A percentile compares a stretch with the other conserved stretches of the same genome.
These are phyloP conservation scores for Crinitomyces ghanaensis DNA, from an alignment of 805 yeast genomes.

Conservation along the genomic window DNA sequence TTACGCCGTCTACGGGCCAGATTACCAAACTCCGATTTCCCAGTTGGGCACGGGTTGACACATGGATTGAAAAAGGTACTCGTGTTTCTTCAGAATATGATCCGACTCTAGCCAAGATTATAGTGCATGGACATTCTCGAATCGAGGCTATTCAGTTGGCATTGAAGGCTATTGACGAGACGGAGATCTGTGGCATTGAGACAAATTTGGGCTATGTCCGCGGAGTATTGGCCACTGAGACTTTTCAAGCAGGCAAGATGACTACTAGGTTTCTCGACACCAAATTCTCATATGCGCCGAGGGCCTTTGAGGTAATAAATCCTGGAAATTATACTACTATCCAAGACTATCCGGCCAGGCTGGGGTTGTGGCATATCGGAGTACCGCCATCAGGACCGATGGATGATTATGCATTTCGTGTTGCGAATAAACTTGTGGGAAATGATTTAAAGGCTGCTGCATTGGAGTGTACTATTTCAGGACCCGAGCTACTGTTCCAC, in stretches of 20 bases:
- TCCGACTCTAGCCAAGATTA: conserved; percentile 92
- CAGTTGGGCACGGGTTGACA: conserved; percentile 82
- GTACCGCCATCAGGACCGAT: conserved; percentile 99
- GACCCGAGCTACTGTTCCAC: conserved; percentile 82
- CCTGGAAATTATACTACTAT: conserved; percentile 97
- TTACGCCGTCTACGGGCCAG: conserved; percentile 94
- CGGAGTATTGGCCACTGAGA: conserved; percentile 67
- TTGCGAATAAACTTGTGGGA: conserved; percentile 87
- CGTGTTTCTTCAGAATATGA: conserved; percentile 86
- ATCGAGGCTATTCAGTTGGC: conserved; percentile 70
- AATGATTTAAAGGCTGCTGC: conserved; percentile 77
- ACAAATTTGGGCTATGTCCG: conserved; percentile 85
- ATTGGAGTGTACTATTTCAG: conserved; percentile 75
- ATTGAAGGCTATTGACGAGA: conserved; percentile 72
- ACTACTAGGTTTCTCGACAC: conserved; percentile 81
- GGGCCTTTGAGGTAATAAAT: conserved; percentile 69
- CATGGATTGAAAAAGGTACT: conserved; percentile 89
- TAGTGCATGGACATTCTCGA: conserved; percentile 86
- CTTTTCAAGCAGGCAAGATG: conserved; percentile 77
- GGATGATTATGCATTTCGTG: conserved; percentile 84
- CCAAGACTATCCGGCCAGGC: conserved; percentile 91
- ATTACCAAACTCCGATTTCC: conserved; percentile 80
- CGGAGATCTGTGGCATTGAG: conserved; percentile 77
- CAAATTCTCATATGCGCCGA: conserved; percentile 64
- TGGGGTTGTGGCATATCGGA: conserved; percentile 78